Evolutionary conservation across 805 yeast species (phyloP).

Genomic region (Teunomyces barrocoloradensis): DNA sequence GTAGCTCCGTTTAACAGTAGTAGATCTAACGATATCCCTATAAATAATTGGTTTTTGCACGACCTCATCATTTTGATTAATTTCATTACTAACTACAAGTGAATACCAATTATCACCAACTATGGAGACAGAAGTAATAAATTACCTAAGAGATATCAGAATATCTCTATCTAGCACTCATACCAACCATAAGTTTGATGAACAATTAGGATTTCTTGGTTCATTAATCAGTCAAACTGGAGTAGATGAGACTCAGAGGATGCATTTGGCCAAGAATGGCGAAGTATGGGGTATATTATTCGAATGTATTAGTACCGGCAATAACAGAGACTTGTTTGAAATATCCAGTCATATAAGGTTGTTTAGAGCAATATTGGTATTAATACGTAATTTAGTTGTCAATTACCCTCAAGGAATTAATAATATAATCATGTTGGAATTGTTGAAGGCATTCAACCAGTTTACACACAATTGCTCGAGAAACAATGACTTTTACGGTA

Average conservation of each 20-base stretch:
- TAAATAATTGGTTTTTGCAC: not conserved
- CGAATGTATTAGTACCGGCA: not conserved
- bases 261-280: not conserved
- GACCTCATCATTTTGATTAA: not conserved
- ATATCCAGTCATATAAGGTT: constrained; percentile 24
- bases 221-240: not conserved
- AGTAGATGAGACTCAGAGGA: not conserved
- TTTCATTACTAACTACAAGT: not conserved
- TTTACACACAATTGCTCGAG: constrained; percentile 6
- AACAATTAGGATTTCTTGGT: constrained; percentile 1
- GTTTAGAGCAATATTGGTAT: constrained; percentile 46
- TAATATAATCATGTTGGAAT: not conserved
- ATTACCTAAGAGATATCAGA: not conserved
- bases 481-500: constrained; percentile 11
- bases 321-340: not conserved
- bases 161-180: not conserved
- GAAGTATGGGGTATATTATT: constrained; percentile 1
- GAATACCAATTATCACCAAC: no score
- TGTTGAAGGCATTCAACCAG: constrained; percentile 7
- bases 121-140: constrained; percentile 1
- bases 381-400: constrained; percentile 47
- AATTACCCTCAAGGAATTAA: constrained; percentile 2
- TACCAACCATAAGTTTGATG: not conserved
- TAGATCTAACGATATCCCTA: not conserved
- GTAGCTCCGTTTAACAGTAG: no score